Conservation (phyloP, 2,329 filamentous ascomycete species). For the Scopulariopsis brevicaulis region DNA sequence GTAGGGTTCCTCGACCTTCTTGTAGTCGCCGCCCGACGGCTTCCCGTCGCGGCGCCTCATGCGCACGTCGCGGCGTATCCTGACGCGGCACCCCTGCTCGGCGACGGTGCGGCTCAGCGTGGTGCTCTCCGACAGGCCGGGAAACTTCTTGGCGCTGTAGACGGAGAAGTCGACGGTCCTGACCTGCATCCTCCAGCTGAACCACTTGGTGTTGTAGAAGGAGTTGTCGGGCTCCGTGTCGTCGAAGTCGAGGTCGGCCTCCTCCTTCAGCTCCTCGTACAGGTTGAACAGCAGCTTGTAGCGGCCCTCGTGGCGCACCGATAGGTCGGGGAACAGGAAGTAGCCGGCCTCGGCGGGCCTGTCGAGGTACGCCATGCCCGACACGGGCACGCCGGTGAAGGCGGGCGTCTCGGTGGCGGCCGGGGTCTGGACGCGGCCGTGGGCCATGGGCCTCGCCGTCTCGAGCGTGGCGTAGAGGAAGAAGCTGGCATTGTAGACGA, state of each 20-base stretch:
- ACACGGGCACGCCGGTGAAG: constrained; percentile 86
- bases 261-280: constrained; percentile 86
- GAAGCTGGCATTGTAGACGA: constrained; percentile 92
- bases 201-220: constrained; percentile 25
- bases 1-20: constrained; percentile 57
- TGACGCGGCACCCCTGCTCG: constrained; percentile 92
- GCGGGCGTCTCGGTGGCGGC: constrained; percentile 68
- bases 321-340: constrained; percentile 95
- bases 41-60: constrained; percentile 79
- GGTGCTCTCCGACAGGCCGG: constrained; percentile 83
- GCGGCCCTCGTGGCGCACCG: constrained; percentile 86
- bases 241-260: constrained; percentile 58
- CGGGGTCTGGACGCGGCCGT: constrained; percentile 59
- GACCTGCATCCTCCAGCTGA: constrained; percentile 82
- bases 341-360: constrained; percentile 73
- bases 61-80: constrained; percentile 85
- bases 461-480: constrained; percentile 92
- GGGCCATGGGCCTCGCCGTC: constrained; percentile 70
- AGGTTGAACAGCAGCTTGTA: constrained; percentile 88
- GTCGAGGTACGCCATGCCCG: constrained; percentile 92
- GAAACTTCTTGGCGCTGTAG: constrained; percentile 97
- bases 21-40: constrained; percentile 33
- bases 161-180: constrained; percentile 81
- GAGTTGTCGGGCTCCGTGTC: constrained; percentile 21
- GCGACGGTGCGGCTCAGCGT: constrained; percentile 80